A percentile compares a stretch with the other conserved stretches of the same genome.
Evolutionary conservation across 2,329 filamentous ascomycete species (phyloP).

Genomic region (Xylariales sp.): DNA sequence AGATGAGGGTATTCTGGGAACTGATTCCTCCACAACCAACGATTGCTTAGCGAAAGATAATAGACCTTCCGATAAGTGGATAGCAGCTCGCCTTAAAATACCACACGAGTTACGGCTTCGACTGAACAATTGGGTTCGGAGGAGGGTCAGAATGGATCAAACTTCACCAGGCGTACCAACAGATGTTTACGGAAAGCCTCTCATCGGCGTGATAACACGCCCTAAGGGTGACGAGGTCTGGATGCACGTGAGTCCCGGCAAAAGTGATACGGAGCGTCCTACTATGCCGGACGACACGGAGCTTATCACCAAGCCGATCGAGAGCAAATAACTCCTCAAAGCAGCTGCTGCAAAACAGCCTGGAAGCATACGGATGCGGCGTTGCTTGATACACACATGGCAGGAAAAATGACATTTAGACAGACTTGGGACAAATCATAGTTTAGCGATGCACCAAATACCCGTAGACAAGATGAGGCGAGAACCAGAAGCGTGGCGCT

Average conservation of each 20-base stretch:
- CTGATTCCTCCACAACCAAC: conserved; percentile 30
- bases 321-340: no score
- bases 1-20: conserved; percentile 47
- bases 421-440: no score
- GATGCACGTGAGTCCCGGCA: conserved; percentile 43
- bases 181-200: conserved; percentile 32
- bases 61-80: conserved; percentile 53
- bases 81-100: conserved; percentile 52
- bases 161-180: conserved; percentile 23
- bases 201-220: conserved; percentile 27
- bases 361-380: no score
- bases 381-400: no score
- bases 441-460: no score
- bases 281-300: no score
- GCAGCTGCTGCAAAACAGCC: no score
- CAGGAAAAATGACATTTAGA: no score
- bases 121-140: conserved; percentile 37
- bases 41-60: conserved; percentile 43
- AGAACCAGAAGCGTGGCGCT: no score
- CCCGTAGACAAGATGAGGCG: no score
- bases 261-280: conserved; percentile 20
- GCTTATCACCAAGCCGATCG: no score
- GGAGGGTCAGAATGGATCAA: conserved; percentile 36
- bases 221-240: conserved; percentile 41
- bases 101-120: conserved; percentile 52